Percentiles rank a stretch among this genome's conserved stretches.
Conservation (phyloP, 192 early-diverging fungal species). For the Backusella australiensis region DNA sequence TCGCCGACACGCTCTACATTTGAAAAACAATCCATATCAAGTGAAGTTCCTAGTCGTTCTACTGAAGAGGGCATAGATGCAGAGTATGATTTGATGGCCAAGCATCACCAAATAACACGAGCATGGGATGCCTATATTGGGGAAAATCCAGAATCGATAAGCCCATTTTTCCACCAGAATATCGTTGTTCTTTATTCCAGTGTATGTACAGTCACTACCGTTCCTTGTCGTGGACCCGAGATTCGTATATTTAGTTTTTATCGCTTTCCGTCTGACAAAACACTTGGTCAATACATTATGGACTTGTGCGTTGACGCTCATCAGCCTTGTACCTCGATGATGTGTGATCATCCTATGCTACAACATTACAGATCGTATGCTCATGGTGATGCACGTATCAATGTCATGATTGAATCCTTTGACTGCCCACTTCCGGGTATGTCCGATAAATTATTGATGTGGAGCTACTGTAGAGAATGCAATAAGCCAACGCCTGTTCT, state of each 20-base stretch:
- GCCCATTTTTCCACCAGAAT: constrained; percentile 73
- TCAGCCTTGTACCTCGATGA: constrained; percentile 60
- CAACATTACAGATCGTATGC: constrained; percentile 87
- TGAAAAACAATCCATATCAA: constrained; percentile 25
- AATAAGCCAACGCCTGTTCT: constrained; percentile 64
- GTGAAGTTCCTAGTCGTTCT: neutral
- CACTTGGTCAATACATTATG: constrained; percentile 86
- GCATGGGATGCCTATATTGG: constrained; percentile 56
- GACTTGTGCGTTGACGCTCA: constrained; percentile 73
- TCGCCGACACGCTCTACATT: constrained; percentile 19
- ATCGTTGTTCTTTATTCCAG: constrained; percentile 74
- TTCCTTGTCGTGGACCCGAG: constrained; percentile 69
- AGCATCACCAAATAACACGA: constrained; percentile 38
- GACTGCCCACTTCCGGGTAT: constrained; percentile 58
- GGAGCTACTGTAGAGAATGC: constrained; percentile 83
- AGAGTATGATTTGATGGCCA: constrained; percentile 41
- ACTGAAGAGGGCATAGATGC: constrained; percentile 26
- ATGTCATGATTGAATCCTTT: constrained; percentile 66
- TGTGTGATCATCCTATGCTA: constrained; percentile 76
- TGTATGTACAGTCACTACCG: constrained; percentile 56
- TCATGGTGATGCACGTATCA: constrained; percentile 77
- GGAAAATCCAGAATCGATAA: constrained; percentile 58
- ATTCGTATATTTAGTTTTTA: constrained; percentile 84
- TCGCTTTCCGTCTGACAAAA: constrained; percentile 71
- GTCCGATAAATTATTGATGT: constrained; percentile 84